phyloP scores from a whole-genome alignment of 2,329 filamentous ascomycete species.

The Verticillium nubilum region DNA sequence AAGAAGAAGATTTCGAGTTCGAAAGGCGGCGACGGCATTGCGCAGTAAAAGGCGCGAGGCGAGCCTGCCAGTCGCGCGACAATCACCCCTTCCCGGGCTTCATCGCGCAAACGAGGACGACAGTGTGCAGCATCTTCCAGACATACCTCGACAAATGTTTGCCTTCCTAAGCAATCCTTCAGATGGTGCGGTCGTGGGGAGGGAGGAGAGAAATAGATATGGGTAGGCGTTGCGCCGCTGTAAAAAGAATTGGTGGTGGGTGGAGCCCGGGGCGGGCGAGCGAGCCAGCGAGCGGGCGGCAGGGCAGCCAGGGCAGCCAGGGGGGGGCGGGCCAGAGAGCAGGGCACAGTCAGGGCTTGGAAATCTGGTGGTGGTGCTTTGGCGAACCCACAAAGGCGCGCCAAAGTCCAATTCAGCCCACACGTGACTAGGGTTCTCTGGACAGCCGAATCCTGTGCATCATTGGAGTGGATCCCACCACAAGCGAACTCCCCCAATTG shows the following conservation, averaged over 20 bases:
- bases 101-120: neutral
- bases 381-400: neutral
- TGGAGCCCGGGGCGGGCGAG: neutral
- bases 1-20: neutral
- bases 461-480: neutral
- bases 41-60: neutral
- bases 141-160: constrained; percentile 60
- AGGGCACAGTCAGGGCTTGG: neutral
- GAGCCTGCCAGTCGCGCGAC: neutral
- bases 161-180: constrained; percentile 59
- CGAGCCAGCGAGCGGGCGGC: neutral
- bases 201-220: neutral
- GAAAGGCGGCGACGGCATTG: neutral
- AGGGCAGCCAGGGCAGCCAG: neutral
- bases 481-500: neutral
- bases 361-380: neutral
- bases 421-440: constrained; percentile 3
- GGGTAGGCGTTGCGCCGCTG: neutral
- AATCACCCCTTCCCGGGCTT: neutral
- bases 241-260: constrained; percentile 16
- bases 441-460: neutral
- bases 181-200: constrained; percentile 37
- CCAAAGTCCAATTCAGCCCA: neutral
- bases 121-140: constrained; percentile 40
- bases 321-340: neutral